A percentile compares a stretch with the other conserved stretches of the same genome.
Evolutionary conservation across 805 yeast species (phyloP).

Genomic region (Cyberlindnera mycetangii): DNA sequence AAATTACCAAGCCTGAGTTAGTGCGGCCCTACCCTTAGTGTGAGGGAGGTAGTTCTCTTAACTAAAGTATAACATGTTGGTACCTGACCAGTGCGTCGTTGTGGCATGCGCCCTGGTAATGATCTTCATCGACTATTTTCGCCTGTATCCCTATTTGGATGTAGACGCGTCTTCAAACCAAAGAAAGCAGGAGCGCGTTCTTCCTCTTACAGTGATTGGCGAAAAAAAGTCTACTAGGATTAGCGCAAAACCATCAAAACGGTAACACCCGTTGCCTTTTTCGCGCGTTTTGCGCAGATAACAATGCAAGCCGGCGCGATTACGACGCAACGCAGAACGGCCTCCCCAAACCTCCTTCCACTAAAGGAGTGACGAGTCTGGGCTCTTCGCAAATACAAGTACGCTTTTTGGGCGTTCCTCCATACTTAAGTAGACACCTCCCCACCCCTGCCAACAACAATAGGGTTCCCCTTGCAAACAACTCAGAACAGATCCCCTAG

Average conservation of each 20-base stretch:
- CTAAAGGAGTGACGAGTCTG: conserved; percentile 1
- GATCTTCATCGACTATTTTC: neutral
- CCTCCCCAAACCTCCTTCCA: neutral
- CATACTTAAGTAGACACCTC: neutral
- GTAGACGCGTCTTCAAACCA: conserved; percentile 2
- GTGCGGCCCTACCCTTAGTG: too few species aligned
- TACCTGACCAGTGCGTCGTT: too few species aligned
- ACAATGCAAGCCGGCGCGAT: conserved; percentile 1
- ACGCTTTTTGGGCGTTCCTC: neutral
- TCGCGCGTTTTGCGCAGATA: neutral
- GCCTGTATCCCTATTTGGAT: neutral
- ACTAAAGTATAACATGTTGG: too few species aligned
- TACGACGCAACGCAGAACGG: conserved; percentile 2
- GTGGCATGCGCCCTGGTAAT: neutral
- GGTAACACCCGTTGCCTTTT: neutral
- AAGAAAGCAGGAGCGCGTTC: neutral
- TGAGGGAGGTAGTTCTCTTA: too few species aligned
- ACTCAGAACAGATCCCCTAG: too few species aligned
- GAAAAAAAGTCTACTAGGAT: neutral
- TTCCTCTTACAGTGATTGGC: neutral
- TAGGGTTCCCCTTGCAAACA: too few species aligned
- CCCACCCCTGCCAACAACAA: neutral
- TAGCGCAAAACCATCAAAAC: neutral
- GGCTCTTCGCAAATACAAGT: neutral
- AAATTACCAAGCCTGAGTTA: too few species aligned